These are phyloP conservation scores for Camellia oleifera DNA, from an alignment of 179 eudicot species.

Conservation along the genomic window DNA sequence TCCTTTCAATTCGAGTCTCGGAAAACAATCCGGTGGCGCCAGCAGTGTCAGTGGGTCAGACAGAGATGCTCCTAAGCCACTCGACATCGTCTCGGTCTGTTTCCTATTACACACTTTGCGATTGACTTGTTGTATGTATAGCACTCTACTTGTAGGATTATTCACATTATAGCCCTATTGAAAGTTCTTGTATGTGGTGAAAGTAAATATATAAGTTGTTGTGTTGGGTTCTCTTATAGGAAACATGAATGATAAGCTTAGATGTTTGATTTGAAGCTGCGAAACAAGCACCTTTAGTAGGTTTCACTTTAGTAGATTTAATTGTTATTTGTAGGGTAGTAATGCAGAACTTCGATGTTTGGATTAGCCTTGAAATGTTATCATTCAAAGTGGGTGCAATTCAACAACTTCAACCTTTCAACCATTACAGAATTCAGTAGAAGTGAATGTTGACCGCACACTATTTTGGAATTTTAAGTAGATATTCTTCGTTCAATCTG, in stretches of 20 bases:
- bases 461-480: not conserved
- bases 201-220: no score
- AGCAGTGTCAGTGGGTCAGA: constrained; percentile 30
- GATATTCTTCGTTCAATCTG: not conserved
- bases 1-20: constrained; percentile 57
- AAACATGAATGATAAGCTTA: not conserved
- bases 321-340: not conserved
- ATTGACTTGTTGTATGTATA: not conserved
- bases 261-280: not conserved
- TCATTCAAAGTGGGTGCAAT: not conserved
- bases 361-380: not conserved
- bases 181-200: not conserved
- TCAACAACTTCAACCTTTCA: not conserved
- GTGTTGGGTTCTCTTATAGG: no score
- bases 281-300: not conserved
- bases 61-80: constrained; percentile 92
- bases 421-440: not conserved
- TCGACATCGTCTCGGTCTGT: constrained; percentile 76
- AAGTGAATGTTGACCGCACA: not conserved
- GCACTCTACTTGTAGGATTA: not conserved
- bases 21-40: constrained; percentile 16
- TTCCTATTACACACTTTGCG: not conserved
- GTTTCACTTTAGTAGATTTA: not conserved
- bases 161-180: not conserved
- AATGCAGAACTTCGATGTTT: not conserved